A percentile compares a stretch with the other conserved stretches of the same genome.
These are phyloP conservation scores for Penicillium cinerascens DNA, from an alignment of 495 filamentous ascomycete genomes.

Conservation along the genomic window DNA sequence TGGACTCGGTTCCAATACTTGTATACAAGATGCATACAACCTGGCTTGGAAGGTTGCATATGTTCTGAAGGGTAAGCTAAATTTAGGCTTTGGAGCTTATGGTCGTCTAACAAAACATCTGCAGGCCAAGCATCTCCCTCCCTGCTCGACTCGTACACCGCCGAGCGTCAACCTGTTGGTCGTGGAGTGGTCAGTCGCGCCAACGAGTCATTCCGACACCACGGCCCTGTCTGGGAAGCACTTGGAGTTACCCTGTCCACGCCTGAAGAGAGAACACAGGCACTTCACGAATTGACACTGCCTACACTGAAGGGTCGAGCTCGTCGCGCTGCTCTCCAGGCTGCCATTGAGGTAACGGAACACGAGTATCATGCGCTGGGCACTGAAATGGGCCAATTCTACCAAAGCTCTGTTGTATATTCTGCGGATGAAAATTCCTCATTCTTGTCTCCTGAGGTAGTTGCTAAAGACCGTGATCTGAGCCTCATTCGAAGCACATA, in stretches of 20 bases:
- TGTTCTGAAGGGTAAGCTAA: slow-evolving; percentile 34
- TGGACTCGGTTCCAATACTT: slow-evolving; percentile 52
- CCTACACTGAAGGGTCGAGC: slow-evolving; percentile 30
- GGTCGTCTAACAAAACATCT: not conserved
- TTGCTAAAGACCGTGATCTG: slow-evolving; percentile 31
- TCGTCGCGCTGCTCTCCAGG: slow-evolving; percentile 27
- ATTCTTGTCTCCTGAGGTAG: slow-evolving; percentile 23
- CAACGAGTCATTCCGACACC: slow-evolving; percentile 46
- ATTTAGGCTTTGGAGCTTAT: slow-evolving; percentile 16
- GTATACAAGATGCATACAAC: slow-evolving; percentile 54
- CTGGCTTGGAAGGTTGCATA: slow-evolving; percentile 55
- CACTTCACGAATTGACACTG: slow-evolving; percentile 31
- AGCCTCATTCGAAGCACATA: slow-evolving; percentile 32
- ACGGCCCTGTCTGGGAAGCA: slow-evolving; percentile 41
- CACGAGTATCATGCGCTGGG: slow-evolving; percentile 50
- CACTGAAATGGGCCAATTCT: slow-evolving; percentile 50
- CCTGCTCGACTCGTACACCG: slow-evolving; percentile 43
- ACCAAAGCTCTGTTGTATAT: slow-evolving; percentile 32
- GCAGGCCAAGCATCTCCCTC: slow-evolving; percentile 34
- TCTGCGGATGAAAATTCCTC: slow-evolving; percentile 30
- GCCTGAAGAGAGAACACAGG: slow-evolving; percentile 26
- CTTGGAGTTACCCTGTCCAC: slow-evolving; percentile 37
- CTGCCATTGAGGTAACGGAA: slow-evolving; percentile 35
- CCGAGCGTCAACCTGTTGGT: slow-evolving; percentile 50
- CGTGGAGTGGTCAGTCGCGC: slow-evolving; percentile 45